A percentile compares a stretch with the other conserved stretches of the same genome.
phyloP scores from a whole-genome alignment of 2,329 filamentous ascomycete species.

The Hypomyces rosellus region DNA sequence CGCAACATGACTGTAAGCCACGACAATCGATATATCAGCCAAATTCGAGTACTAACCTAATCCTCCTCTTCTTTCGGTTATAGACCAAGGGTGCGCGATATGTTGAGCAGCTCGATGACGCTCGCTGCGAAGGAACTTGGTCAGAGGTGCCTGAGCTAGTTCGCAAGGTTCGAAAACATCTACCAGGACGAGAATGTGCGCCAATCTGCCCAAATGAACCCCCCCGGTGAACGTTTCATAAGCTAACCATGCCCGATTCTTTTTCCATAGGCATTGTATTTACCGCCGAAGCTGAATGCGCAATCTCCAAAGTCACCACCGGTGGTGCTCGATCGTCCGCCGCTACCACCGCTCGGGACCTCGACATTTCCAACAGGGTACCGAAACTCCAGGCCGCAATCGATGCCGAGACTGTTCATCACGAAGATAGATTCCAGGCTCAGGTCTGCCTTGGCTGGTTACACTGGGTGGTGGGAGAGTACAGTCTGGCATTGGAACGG shows the following conservation, averaged over 20 bases:
- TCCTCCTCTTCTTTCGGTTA: neutral
- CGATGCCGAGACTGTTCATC: conserved; percentile 47
- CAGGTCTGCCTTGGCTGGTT: conserved; percentile 80
- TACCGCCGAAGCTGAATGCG: conserved; percentile 62
- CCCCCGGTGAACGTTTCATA: conserved; percentile 4
- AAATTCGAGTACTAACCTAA: conserved; percentile 14
- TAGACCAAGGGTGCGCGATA: conserved; percentile 75
- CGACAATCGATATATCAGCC: neutral
- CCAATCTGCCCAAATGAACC: conserved; percentile 15
- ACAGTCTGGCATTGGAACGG: conserved; percentile 50
- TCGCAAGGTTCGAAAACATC: conserved; percentile 92
- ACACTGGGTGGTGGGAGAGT: conserved; percentile 70
- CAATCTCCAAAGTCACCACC: conserved; percentile 50
- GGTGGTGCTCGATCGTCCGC: conserved; percentile 36
- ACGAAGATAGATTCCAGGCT: conserved; percentile 67
- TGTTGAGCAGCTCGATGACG: conserved; percentile 73
- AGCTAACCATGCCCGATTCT: conserved; percentile 3
- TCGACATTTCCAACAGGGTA: conserved; percentile 39
- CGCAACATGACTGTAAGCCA: conserved; percentile 32
- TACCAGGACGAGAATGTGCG: conserved; percentile 77
- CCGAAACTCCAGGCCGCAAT: conserved; percentile 51
- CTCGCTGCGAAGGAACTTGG: conserved; percentile 86
- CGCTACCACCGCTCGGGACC: conserved; percentile 34
- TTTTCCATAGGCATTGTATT: conserved; percentile 55
- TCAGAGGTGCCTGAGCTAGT: conserved; percentile 78